Evolutionary conservation across 371 early-diverging fungal species (phyloP).

Genomic region (Actinomortierella wolfii): DNA sequence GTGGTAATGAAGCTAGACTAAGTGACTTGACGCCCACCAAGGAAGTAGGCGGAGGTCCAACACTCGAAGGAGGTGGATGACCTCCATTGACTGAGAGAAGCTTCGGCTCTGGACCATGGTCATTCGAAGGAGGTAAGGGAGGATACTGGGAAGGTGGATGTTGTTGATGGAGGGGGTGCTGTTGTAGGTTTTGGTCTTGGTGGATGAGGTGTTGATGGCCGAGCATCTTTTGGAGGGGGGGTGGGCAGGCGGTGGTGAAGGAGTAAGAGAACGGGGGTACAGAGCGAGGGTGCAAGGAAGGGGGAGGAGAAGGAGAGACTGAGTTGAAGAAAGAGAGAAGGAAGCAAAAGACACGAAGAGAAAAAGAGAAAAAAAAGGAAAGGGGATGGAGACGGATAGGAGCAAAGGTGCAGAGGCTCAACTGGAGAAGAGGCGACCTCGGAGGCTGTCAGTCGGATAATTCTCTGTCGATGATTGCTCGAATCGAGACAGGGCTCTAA

Average conservation of each 20-base stretch:
- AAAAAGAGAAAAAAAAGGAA: conserved; percentile 3
- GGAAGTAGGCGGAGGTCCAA: too few species aligned
- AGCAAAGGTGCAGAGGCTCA: conserved; percentile 3
- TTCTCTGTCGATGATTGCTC: too few species aligned
- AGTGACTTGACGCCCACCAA: too few species aligned
- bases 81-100: too few species aligned
- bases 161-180: too few species aligned
- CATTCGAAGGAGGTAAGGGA: too few species aligned
- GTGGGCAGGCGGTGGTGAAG: conserved; percentile 24
- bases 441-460: too few species aligned
- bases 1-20: conserved; percentile 38
- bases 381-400: not conserved
- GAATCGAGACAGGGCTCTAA: too few species aligned
- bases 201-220: conserved; percentile 16
- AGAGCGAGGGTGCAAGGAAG: not conserved
- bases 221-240: conserved; percentile 9
- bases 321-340: conserved; percentile 3
- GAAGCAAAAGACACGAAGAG: conserved; percentile 1
- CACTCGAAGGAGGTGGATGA: too few species aligned
- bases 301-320: conserved; percentile 2
- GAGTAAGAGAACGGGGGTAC: conserved; percentile 1
- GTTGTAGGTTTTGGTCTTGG: conserved; percentile 7
- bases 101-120: too few species aligned
- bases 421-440: too few species aligned
- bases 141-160: too few species aligned